Base-by-base conservation (phyloP, 2,329 filamentous ascomycete species). In the Tympanopsis confertula region DNA sequence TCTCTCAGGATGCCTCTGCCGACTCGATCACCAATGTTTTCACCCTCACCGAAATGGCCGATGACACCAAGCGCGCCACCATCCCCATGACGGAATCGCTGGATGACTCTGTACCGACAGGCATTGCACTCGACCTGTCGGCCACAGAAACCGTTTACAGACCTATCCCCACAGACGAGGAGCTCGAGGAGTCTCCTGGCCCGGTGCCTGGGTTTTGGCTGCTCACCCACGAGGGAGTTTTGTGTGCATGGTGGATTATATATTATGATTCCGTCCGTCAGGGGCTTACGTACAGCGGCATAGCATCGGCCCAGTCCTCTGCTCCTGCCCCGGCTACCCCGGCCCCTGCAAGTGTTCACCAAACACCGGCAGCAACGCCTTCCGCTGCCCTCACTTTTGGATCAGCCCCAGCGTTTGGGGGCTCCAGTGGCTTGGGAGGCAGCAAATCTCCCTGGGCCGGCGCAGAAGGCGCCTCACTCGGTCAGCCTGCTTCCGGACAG, bases 161-260 rank as follows among this genome's bases (percentile, higher is more conserved):
- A 45, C 88, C 88, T 2, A 82, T 94, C 41, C 76, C 76, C 15
- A 71, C 75, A 1, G 82, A 91, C 44, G 82, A 94, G 50, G 82
- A 94, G 50, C 76, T 93, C 35, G 72, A 82, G 20, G 74, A 88
- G 49, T 93, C 87, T 4, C 71, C 80, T 0, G 78, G 76, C 1
- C 89, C 91, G 12, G 61, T 96, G 5, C 91, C 91, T 4, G 86
- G 80, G 10, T 67, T 94, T 30, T 81, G 91, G 69, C 71, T 86
- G 20, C 65, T 98, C 13, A 96, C 93, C 42, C 81, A 94, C 46
- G 86, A 95, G 50, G 91, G 91, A 45, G 63, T 94, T 7, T 65
- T 98, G 13, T 78, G 76, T 35, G 72, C 78, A 12, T 98, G 89
- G 87, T 95, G 89, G 86, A 62, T 96, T 32, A 73, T 96, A 15